Evolutionary conservation across 768 basidiomycete species (phyloP).

Genomic region (Psilocybe sp.): DNA sequence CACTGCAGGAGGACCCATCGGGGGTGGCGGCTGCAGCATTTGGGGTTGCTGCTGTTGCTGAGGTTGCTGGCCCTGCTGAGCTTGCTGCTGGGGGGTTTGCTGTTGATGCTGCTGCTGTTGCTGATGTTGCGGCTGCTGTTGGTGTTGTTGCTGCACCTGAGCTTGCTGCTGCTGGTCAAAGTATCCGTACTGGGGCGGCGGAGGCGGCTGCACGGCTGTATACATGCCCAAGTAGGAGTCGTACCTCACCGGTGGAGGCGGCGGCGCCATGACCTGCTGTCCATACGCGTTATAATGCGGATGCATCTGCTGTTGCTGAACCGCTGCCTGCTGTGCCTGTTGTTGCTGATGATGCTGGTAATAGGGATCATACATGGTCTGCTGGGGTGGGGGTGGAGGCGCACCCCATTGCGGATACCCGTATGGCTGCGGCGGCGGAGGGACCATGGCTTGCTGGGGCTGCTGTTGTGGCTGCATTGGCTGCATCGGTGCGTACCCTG

Average conservation of each 20-base stretch:
- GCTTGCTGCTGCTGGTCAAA: constrained; percentile 28
- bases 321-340: constrained; percentile 3
- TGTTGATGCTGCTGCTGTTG: constrained; percentile 19
- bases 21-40: constrained; percentile 10
- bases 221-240: constrained; percentile 27
- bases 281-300: constrained; percentile 20
- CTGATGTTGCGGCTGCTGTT: constrained; percentile 25
- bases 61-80: constrained; percentile 25
- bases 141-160: constrained; percentile 25
- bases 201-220: constrained; percentile 20
- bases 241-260: constrained; percentile 20
- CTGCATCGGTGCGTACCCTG: not conserved
- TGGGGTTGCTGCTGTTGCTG: constrained; percentile 21
- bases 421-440: too few species aligned
- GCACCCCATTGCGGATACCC: too few species aligned
- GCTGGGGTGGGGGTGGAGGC: too few species aligned
- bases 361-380: too few species aligned
- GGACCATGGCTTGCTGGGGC: too few species aligned
- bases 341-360: constrained; percentile 1
- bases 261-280: constrained; percentile 19
- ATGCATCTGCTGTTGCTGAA: constrained; percentile 12
- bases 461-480: not conserved
- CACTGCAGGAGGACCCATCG: constrained; percentile 1
- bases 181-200: constrained; percentile 21
- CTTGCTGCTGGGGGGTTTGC: constrained; percentile 13